Evolutionary conservation across 352 stramenopile genomes (phyloP).

Genomic region (Globisporangium nunn): DNA sequence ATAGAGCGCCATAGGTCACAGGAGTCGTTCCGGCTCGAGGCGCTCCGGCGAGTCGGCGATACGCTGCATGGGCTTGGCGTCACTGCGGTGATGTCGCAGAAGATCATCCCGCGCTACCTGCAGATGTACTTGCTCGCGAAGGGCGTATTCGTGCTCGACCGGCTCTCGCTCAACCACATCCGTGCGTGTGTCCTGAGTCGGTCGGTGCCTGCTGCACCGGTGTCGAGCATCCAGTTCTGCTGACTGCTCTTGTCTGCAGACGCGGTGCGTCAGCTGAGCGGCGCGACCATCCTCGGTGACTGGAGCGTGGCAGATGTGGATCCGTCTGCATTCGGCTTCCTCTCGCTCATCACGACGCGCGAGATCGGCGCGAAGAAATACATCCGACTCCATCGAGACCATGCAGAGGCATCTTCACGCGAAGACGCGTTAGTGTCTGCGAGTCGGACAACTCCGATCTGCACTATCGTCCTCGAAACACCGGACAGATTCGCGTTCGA

Average conservation of each 20-base stretch:
- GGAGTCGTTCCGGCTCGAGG: constrained; percentile 19
- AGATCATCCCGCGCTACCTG: constrained; percentile 42
- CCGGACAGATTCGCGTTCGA: constrained; percentile 32
- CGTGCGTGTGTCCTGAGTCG: constrained; percentile 21
- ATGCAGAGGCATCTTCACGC: background rate
- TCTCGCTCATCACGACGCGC: constrained; percentile 32
- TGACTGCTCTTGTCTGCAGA: constrained; percentile 13
- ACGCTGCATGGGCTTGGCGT: constrained; percentile 23
- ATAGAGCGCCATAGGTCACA: constrained; percentile 4
- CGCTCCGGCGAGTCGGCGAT: constrained; percentile 26
- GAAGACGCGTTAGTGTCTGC: background rate
- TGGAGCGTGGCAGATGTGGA: constrained; percentile 26
- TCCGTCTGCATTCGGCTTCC: constrained; percentile 23
- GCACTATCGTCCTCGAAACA: constrained; percentile 31
- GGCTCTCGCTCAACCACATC: constrained; percentile 40
- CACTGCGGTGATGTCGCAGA: constrained; percentile 43
- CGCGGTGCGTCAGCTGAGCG: constrained; percentile 41
- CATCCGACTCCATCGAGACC: constrained; percentile 23
- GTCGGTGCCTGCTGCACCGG: background rate
- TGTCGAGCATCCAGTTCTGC: background rate
- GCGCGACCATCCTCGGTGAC: constrained; percentile 34
- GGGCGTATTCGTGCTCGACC: constrained; percentile 39
- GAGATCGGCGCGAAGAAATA: constrained; percentile 27
- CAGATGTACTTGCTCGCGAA: constrained; percentile 29
- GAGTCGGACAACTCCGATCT: constrained; percentile 19